phyloP scores from a whole-genome alignment of 129 eudicot species.

The Scalesia atractyloides region DNA sequence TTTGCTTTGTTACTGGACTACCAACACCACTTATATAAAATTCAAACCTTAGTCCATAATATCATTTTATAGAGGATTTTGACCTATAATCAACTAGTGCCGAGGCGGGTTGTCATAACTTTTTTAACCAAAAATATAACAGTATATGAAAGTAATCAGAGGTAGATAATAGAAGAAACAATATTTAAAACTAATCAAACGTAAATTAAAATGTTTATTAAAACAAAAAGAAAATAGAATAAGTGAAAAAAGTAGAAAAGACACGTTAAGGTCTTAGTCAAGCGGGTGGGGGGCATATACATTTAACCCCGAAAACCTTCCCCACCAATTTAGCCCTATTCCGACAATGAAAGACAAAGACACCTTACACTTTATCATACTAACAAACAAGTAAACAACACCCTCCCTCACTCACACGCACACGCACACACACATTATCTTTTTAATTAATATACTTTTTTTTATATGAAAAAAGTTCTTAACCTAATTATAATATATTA shows the following conservation, averaged over 20 bases:
- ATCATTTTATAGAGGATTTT: no score
- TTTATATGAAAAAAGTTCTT: no score
- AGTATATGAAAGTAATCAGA: no score
- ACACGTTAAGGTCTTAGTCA: conserved; percentile 46
- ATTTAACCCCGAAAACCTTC: conserved; percentile 55
- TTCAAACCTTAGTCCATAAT: no score
- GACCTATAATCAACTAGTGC: no score
- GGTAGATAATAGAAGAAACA: no score
- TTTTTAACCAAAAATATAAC: no score
- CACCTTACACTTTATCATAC: conserved; percentile 30
- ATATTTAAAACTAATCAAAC: background rate
- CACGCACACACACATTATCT: background rate
- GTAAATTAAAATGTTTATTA: background rate
- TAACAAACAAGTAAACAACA: conserved; percentile 25
- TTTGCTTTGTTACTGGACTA: no score
- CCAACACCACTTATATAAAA: no score
- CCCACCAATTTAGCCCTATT: conserved; percentile 65
- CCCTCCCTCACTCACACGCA: conserved; percentile 26
- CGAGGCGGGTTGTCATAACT: no score
- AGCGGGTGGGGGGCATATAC: conserved; percentile 64
- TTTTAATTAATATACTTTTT: background rate
- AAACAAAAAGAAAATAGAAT: background rate
- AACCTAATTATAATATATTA: no score
- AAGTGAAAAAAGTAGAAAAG: conserved; percentile 1
- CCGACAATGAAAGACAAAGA: conserved; percentile 45